Evolutionary conservation across 2,329 filamentous ascomycete species (phyloP), one percentile per base, ranked within the genome.

Genomic region (Macrophomina phaseolina): DNA sequence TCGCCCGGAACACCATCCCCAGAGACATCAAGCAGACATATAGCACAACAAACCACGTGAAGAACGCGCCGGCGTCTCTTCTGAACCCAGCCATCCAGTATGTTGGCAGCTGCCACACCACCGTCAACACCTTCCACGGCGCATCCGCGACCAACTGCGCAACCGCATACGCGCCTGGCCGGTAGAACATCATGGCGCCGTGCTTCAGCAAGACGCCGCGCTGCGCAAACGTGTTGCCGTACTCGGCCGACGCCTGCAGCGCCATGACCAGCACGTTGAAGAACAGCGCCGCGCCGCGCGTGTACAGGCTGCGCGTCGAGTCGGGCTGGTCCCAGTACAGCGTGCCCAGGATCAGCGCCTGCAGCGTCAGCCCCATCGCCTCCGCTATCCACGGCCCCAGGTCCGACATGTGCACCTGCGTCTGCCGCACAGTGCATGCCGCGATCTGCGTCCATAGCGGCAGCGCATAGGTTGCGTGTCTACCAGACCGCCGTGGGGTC

Each of bases 201-300:
- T 53, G 51, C 32, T 28, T 32, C 2, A 53, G 32, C 14, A 53
- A 32, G 11, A 53, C 34, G 51, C 16, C 30, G 4, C 51, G 51
- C 51, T 53, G 51, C 2, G 51, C 51, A 5, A 53, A 53, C 32
- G 51, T 53, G 32, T 53, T 53, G 32, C 51, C 51, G 5, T 36
- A 53, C 30, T 53, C 51, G 32, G 51, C 51, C 5, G 16, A 38
- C 30, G 51, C 51, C 30, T 53, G 51, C 32, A 53, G 51, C 16
- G 16, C 51, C 51, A 53, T 53, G 30, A 53, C 51, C 30, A 53
- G 51, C 30, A 53, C 51, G n/a, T 53, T 53, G 51, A 53, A 53
- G 51, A 53, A 53, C 6, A 53, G 51, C 0, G 51, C 51, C 2
- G 51, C 51, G 7, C 30, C 51, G 3, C 51, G 16, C 9, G 51